Conservation (phyloP, 352 stramenopile genomes). For the Pythium apleroticum region DNA sequence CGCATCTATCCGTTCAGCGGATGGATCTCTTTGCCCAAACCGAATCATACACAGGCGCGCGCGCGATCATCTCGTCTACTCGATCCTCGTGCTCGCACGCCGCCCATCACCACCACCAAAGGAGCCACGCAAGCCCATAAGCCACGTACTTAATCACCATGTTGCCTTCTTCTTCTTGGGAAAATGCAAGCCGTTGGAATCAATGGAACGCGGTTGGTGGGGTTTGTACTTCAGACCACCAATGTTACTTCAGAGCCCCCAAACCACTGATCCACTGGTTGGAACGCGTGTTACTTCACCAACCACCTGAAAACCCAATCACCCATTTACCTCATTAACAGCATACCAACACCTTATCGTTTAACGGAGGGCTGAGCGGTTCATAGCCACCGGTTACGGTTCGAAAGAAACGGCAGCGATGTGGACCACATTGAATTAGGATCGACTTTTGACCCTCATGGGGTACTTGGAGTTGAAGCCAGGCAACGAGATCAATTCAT, state of each 20-base stretch:
- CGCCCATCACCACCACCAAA: neutral
- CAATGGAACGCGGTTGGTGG: constrained; percentile 32
- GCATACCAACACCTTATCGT: neutral
- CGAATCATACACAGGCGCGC: neutral
- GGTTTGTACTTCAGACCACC: constrained; percentile 25
- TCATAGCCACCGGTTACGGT: constrained; percentile 16
- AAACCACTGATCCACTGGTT: constrained; percentile 77
- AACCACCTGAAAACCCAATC: constrained; percentile 24
- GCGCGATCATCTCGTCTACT: constrained; percentile 5
- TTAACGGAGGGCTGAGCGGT: constrained; percentile 17
- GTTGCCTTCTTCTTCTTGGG: constrained; percentile 87
- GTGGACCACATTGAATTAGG: constrained; percentile 24
- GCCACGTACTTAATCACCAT: constrained; percentile 91
- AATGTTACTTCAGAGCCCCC: constrained; percentile 49
- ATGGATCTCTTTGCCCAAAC: too few relatives aligned
- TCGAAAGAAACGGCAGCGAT: neutral
- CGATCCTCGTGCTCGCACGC: neutral
- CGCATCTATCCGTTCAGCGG: neutral
- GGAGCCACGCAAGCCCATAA: neutral
- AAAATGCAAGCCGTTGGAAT: constrained; percentile 88
- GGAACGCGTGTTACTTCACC: constrained; percentile 65
- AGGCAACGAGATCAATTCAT: too few relatives aligned
- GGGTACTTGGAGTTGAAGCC: constrained; percentile 1
- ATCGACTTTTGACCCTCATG: neutral
- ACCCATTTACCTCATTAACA: constrained; percentile 12